A percentile compares a stretch with the other conserved stretches of the same genome.
phyloP scores from a whole-genome alignment of 1,284 basidiomycete genomes.

The Ustilago xerochloae region DNA sequence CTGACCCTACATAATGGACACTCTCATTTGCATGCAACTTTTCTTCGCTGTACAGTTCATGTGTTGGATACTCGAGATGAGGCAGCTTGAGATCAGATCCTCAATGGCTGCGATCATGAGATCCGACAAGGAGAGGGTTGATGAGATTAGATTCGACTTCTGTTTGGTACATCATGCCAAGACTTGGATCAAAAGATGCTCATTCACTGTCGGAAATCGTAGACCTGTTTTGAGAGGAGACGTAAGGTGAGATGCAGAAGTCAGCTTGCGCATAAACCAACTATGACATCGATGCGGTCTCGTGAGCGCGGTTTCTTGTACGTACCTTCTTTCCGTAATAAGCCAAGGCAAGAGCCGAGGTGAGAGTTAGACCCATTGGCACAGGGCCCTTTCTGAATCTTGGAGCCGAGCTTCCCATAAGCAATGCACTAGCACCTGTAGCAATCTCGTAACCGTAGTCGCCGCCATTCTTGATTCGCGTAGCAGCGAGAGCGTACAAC shows the following conservation, averaged over 20 bases:
- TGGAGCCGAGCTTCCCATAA: slow-evolving; percentile 82
- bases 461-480: slow-evolving; percentile 76
- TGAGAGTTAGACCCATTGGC: slow-evolving; percentile 76
- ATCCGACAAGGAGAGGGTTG: too few relatives aligned
- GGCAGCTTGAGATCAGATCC: too few relatives aligned
- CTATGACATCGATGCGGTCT: not conserved
- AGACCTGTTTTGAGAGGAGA: slow-evolving; percentile 25
- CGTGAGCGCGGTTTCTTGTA: not conserved
- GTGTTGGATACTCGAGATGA: too few relatives aligned
- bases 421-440: slow-evolving; percentile 79
- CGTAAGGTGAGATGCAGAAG: not conserved
- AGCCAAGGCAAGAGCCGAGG: slow-evolving; percentile 74
- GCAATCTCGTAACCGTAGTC: slow-evolving; percentile 77
- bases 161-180: too few relatives aligned
- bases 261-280: too few relatives aligned
- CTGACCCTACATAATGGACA: too few relatives aligned
- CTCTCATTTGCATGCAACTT: not conserved
- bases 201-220: slow-evolving; percentile 50
- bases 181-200: not conserved
- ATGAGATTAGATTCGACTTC: too few relatives aligned
- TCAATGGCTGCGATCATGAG: too few relatives aligned
- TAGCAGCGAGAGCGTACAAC: slow-evolving; percentile 68
- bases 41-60: not conserved
- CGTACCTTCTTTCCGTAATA: slow-evolving; percentile 77
- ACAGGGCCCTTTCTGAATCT: slow-evolving; percentile 81